Base-by-base conservation (phyloP, 768 basidiomycete species). In the Podaxis sp. region DNA sequence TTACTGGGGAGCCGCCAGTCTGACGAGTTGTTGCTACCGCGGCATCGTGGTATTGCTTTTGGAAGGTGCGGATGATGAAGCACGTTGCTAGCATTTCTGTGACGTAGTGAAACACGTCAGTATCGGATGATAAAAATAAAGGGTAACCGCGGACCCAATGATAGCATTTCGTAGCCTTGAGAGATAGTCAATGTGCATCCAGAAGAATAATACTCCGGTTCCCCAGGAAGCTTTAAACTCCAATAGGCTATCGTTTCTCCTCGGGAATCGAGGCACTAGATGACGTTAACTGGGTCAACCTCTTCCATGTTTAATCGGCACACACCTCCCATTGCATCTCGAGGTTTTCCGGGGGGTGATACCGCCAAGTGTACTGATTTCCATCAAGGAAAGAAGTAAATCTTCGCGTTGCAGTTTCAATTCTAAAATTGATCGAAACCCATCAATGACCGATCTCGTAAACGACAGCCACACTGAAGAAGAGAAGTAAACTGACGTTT, bases 271-370 rank as follows among this genome's bases (percentile, higher is more conserved):
- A 58, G 10, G 20, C 57, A 58, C 57, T 58, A 12, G 11, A 24
- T 7, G 15, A 46, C 20, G 20, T 46, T 46, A 46, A 17, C 1
- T 46, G 44, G 2, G 44, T 10, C 7, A 20, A 46, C 33, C 33
- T 33, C 33, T 33, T 33, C 33, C 33, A 33, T 8, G 33, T 33
- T 33, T 8, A 33, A 33, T 33, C 33, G 7, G 33, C 44, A 46
- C 44, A 8, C 50, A 58, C 57, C 33, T 58, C 57, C 57, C 57
- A 58, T 49, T 58, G 28, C 57, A 58, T 58, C 36, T 58, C 57
- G 4, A 58, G 57, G 30, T 58, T 58, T 8, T 58, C 57, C 11
- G 57, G 57, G 12, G 57, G 28, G 17, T 58, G 57, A 24, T 58
- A 58, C 46, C 11, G 33, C 57, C 57, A 58, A 49, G 20, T 33